phyloP scores from a whole-genome alignment of 1,139 yeast species.

The Geotrichum restrictum region DNA sequence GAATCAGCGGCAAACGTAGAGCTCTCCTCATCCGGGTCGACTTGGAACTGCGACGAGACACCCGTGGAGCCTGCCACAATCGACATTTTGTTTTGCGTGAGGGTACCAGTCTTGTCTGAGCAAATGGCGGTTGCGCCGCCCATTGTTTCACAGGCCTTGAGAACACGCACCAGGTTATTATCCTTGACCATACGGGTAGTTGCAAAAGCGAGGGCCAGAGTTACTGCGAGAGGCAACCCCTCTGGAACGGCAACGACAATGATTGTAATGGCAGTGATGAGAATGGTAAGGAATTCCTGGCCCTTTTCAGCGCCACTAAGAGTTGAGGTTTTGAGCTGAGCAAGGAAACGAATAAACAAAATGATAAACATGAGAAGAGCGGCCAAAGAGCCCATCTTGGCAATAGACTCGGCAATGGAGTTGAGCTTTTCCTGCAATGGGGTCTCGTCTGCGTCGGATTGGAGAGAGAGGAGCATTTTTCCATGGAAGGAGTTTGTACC shows the following conservation, averaged over 20 bases:
- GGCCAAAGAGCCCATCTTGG: slow-evolving; percentile 85
- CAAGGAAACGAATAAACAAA: slow-evolving; percentile 69
- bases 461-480: slow-evolving; percentile 76
- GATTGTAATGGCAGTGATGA: slow-evolving; percentile 87
- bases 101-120: slow-evolving; percentile 94
- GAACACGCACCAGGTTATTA: slow-evolving; percentile 87
- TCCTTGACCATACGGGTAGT: slow-evolving; percentile 97
- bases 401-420: slow-evolving; percentile 83
- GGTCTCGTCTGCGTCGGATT: slow-evolving; percentile 72
- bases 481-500: slow-evolving; percentile 90
- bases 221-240: slow-evolving; percentile 94
- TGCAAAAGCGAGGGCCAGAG: slow-evolving; percentile 93
- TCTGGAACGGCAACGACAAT: slow-evolving; percentile 98
- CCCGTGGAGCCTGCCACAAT: slow-evolving; percentile 76
- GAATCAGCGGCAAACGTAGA: slow-evolving; percentile 42
- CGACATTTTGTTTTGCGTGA: slow-evolving; percentile 87
- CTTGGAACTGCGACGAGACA: slow-evolving; percentile 40
- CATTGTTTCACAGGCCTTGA: slow-evolving; percentile 96
- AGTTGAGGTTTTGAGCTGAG: slow-evolving; percentile 53
- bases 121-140: slow-evolving; percentile 97
- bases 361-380: slow-evolving; percentile 75
- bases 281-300: slow-evolving; percentile 71
- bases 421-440: slow-evolving; percentile 85
- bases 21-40: slow-evolving; percentile 35
- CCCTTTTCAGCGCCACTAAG: slow-evolving; percentile 71